Evolutionary conservation across 2,329 filamentous ascomycete species (phyloP), one percentile per base, ranked within the genome.

Genomic region (Penicillium sp.): DNA sequence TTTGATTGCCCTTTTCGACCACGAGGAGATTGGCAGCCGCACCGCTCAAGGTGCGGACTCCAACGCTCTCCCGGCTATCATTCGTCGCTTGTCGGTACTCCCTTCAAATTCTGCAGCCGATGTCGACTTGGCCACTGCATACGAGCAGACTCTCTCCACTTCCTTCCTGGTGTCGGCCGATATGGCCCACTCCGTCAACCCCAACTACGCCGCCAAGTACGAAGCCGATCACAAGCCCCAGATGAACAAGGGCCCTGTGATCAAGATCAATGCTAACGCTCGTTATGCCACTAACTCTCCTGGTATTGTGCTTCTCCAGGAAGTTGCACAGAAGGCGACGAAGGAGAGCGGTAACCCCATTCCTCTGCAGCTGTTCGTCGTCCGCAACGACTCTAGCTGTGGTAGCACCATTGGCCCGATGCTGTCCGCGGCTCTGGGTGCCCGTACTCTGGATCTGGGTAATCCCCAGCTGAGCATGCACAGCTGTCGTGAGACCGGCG

Each of bases 361-460:
- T 18, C 94, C 94, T 13, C 81, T 99, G 49, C 94, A 99, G 77
- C 79, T 97, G 36, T 97, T 97, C 66, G 94, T 99, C 38, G 93
- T 97, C 43, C 85, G 92, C 67, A 99, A 99, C 73, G 94, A 99
- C 71, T 94, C 88, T 4, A 85, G 88, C 47, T 99, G 94, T 72
- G 94, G 94, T 51, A 93, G 89, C 76, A 99, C 94, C 33, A 99
- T 99, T 67, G 94, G 94, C 0, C 94, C 94, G n/a, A 96, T 96
- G 86, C 79, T 97, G 42, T 89, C 88, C 49, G 91, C 93, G 23
- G 87, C 87, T 53, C 78, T 97, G 64, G 94, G 94, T 51, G 85
- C 90, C 49, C 81, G 94, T 57, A 97, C 94, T 1, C 79, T 99
- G 42, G 94, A 99, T 74, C 75, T 97, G 51, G 93, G 93, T 9